A percentile compares a stretch with the other conserved stretches of the same genome.
phyloP scores from a whole-genome alignment of 2,329 filamentous ascomycete genomes.

The Sclerotinia nivalis region DNA sequence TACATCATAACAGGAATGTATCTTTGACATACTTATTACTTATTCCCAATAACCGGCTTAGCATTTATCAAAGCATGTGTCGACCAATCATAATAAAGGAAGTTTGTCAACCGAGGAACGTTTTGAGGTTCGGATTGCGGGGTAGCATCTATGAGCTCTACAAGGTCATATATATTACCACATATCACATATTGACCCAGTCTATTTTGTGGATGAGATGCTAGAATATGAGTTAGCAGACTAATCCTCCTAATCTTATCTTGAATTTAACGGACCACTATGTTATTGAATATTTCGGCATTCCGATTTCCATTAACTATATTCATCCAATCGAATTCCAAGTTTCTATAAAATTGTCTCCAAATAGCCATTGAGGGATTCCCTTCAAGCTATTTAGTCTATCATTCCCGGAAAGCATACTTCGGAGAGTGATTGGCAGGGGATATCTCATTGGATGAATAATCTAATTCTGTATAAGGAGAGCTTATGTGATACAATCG shows the following conservation, averaged over 20 bases:
- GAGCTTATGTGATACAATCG: too few relatives aligned
- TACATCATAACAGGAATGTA: slow-evolving; percentile 3
- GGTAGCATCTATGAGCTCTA: neutral
- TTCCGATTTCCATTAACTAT: neutral
- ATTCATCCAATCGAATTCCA: neutral
- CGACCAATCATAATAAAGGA: neutral
- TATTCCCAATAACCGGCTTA: slow-evolving; percentile 10
- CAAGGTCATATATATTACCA: neutral
- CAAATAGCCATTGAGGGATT: neutral
- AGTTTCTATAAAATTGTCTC: neutral
- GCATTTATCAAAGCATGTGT: neutral
- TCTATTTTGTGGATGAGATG: neutral
- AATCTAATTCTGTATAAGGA: too few relatives aligned
- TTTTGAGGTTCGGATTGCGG: slow-evolving; percentile 1
- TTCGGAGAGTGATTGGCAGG: too few relatives aligned
- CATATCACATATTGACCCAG: neutral
- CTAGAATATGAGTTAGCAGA: neutral
- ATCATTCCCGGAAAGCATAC: neutral
- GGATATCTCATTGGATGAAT: too few relatives aligned
- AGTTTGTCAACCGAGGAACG: neutral
- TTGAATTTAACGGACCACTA: neutral
- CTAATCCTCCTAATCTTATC: neutral
- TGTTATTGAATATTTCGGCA: neutral
- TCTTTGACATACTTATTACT: neutral
- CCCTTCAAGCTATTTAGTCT: neutral